These are phyloP conservation scores for Erysiphe pulchra DNA, from an alignment of 2,329 filamentous ascomycete genomes.

Conservation along the genomic window DNA sequence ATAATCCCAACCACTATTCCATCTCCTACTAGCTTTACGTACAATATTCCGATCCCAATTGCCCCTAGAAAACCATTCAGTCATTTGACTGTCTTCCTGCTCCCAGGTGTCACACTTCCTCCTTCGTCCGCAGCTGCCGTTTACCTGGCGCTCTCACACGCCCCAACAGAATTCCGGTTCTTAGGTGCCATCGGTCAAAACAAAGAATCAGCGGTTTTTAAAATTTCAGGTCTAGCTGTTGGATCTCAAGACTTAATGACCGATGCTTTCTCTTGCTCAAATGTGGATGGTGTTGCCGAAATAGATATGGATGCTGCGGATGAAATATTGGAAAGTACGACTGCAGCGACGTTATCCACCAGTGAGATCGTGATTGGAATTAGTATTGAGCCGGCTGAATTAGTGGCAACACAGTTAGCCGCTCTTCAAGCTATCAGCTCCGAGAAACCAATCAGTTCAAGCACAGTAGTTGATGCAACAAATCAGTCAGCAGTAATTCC, in stretches of 20 bases:
- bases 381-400: conserved; percentile 48
- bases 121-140: conserved; percentile 62
- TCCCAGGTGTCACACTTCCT: conserved; percentile 49
- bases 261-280: not conserved
- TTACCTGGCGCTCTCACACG: conserved; percentile 44
- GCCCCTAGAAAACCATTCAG: conserved; percentile 28
- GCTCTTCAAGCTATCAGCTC: conserved; percentile 22
- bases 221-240: conserved; percentile 23
- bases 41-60: conserved; percentile 20
- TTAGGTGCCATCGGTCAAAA: conserved; percentile 73
- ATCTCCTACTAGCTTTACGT: conserved; percentile 29
- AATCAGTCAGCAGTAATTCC: conserved; percentile 4
- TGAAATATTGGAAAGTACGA: not conserved
- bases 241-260: conserved; percentile 17
- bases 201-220: conserved; percentile 83
- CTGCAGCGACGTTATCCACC: conserved; percentile 1
- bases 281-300: conserved; percentile 2
- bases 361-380: conserved; percentile 49
- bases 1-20: conserved; percentile 26
- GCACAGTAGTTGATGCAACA: not conserved
- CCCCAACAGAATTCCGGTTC: conserved; percentile 37
- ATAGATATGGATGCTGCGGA: conserved; percentile 10
- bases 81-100: conserved; percentile 71
- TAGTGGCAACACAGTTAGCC: conserved; percentile 45
- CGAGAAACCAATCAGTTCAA: conserved; percentile 6